These are phyloP conservation scores for Trifolium subterraneum DNA, from an alignment of 306 rosid species.

Conservation along the genomic window DNA sequence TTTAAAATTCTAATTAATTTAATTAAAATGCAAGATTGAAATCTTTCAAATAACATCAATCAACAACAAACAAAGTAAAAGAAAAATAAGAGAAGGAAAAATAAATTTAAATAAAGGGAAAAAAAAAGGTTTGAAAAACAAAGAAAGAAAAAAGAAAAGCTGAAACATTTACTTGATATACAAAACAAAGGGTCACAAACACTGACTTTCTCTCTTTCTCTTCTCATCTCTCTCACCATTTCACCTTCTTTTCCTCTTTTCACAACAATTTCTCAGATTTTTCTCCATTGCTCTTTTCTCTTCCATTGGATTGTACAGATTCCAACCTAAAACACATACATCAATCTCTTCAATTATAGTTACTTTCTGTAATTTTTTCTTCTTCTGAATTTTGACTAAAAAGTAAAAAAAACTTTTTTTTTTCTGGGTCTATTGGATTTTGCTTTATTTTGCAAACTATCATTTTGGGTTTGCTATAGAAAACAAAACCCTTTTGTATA, in stretches of 20 bases:
- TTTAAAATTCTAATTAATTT: too few species aligned
- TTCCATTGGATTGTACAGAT: slow-evolving; percentile 77
- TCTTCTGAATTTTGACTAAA: slow-evolving; percentile 47
- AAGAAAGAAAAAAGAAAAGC: slow-evolving; percentile 43
- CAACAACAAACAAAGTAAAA: neutral
- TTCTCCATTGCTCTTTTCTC: slow-evolving; percentile 74
- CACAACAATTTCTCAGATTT: slow-evolving; percentile 84
- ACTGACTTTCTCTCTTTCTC: slow-evolving; percentile 49
- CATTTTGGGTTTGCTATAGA: slow-evolving; percentile 64
- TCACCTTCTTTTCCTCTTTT: slow-evolving; percentile 71
- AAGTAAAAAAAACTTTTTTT: slow-evolving; percentile 42
- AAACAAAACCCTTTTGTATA: slow-evolving; percentile 46
- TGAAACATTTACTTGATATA: slow-evolving; percentile 72
- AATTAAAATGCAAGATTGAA: neutral
- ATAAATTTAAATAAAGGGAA: slow-evolving; percentile 12
- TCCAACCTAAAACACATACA: slow-evolving; percentile 55
- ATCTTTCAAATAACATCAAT: slow-evolving; percentile 50
- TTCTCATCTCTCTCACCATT: slow-evolving; percentile 51
- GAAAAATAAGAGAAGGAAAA: neutral
- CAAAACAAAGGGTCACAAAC: slow-evolving; percentile 71
- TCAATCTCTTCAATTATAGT: slow-evolving; percentile 61
- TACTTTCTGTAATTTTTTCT: slow-evolving; percentile 55
- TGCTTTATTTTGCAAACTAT: slow-evolving; percentile 64
- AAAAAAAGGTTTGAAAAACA: neutral
- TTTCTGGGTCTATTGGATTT: slow-evolving; percentile 75